Base-by-base conservation (phyloP, 345 rosid species). In the Excoecaria agallocha region DNA sequence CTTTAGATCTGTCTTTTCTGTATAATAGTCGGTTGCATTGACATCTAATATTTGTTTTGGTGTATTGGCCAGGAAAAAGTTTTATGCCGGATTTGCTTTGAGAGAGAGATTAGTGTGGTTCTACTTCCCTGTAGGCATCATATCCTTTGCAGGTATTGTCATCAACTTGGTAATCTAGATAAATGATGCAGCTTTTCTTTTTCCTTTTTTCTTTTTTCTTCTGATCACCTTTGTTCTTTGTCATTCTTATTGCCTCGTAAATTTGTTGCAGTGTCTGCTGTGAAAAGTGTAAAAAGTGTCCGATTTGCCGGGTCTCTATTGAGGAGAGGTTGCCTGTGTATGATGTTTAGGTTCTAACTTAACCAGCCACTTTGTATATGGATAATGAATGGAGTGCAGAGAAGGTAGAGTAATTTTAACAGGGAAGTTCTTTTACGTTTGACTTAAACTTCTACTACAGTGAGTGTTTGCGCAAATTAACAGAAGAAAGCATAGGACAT, bases 101-200 rank as follows among this genome's bases (percentile, higher is more conserved):
- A 91, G 86, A 81, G 90, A 77, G 97, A 93, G 72, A 95, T 95
- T 66, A 87, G 91, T 45, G 82, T 95, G 12, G 99, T 95, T 67
- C 81, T 93, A 64, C 98, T 95, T 78, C 99, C 99, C 0, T 95
- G 99, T 73, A 86, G 97, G 78, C 99, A 95, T 80, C 97, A 86
- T 50, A 86, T 89, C 35, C 94, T 94, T 77, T 95, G 99, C 92
- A 86, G 98, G 99, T 93, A 89, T 12, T 49, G 12, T 52, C 66
- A 30, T 55, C 60, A 43, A 1, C 30, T 70, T 10, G 46, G 56
- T 70, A 5, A 75, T 51, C 62, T 61, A 19, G 35, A 24, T 60
- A 35, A 15, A 71, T 7, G 20, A 20, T 71, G 48, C 41, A 22
- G 24, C 60, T 55, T 55, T 55, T n/a, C 3, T 25, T 38, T 12